Evolutionary conservation across 257 asterid species (phyloP), one percentile per base, ranked within the genome.

Genomic region (Solanum chiquidenum): DNA sequence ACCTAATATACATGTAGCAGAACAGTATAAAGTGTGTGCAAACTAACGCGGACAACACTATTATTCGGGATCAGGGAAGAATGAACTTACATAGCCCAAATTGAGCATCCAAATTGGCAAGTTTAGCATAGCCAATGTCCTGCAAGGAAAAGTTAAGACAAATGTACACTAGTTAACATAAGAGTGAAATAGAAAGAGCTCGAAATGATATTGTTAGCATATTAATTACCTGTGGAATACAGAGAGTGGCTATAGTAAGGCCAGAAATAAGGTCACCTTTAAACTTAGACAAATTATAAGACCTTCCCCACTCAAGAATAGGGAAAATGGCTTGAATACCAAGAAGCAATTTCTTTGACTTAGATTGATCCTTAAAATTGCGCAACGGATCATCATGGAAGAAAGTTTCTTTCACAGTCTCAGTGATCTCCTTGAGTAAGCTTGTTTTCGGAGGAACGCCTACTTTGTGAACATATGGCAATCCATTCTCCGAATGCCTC

Each of bases 51-150:
- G 11, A 29, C 58, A 46, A 16, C 7, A 72, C 34, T 23, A 23
- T 16, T 38, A 58, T 58, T 20, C 1, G 49, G 8, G 60, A 66
- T 31, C 8, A 8, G n/a, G 8, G n/a, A 60, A 38, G 16, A 35
- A 6, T 13, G 35, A 55, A 86, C 98, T 87, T 92, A 94, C 98
- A 94, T 8, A 95, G 91, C 49, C 98, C 98, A 83, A 7, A 95
- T 80, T 95, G 93, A 9, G 98, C 91, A 87, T 91, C 98, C 91
- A 95, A 72, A 58, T 88, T 91, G 6, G 98, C 96, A 13, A 95
- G 98, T 62, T 87, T 95, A 18, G 98, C 91, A 79, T 95, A 95
- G 31, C 94, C 98, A 83, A 95, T 94, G 84, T 95, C 98, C 98
- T 95, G 94, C 90, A 92, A 79, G 86, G 52, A 14, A 55, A 84